Evolutionary conservation across 169 alveolate genomes (phyloP).

Genomic region (Toxoplasma gondii): DNA sequence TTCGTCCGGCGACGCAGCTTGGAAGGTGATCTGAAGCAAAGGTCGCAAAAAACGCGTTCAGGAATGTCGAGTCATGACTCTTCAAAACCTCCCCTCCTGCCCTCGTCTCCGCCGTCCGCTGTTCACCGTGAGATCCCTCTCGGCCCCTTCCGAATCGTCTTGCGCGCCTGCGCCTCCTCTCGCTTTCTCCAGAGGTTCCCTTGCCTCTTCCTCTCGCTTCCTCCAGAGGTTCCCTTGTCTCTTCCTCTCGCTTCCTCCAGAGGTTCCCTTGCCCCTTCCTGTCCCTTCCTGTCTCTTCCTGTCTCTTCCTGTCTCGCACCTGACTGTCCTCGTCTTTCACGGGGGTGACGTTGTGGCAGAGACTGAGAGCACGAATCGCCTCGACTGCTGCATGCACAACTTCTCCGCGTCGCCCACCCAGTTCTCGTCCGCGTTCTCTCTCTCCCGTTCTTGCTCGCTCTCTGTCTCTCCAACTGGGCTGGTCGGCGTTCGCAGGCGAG

Average conservation of each 20-base stretch:
- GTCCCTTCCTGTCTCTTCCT: too few relatives aligned
- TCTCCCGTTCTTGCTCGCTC: background rate
- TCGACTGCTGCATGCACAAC: slow-evolving; percentile 67
- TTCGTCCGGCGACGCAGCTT: slow-evolving; percentile 99
- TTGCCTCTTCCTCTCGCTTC: too few relatives aligned
- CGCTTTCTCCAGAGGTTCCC: too few relatives aligned
- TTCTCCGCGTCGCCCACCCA: background rate
- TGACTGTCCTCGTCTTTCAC: slow-evolving; percentile 57
- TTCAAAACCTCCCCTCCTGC: too few relatives aligned
- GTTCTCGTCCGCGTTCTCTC: background rate
- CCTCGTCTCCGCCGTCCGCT: background rate
- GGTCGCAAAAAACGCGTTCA: background rate
- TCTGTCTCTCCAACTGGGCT: background rate
- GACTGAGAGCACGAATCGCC: slow-evolving; percentile 84
- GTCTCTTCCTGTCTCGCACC: background rate
- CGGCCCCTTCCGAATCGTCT: too few relatives aligned
- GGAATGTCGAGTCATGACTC: too few relatives aligned
- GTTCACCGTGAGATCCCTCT: too few relatives aligned
- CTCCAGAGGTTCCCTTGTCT: too few relatives aligned
- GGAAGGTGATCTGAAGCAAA: slow-evolving; percentile 66
- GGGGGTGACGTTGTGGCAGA: slow-evolving; percentile 95
- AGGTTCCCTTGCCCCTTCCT: background rate
- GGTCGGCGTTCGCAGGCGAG: background rate
- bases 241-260: background rate
- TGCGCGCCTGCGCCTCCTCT: too few relatives aligned